Conservation (phyloP, 192 early-diverging fungal species). For the Linnemannia hyalina region DNA sequence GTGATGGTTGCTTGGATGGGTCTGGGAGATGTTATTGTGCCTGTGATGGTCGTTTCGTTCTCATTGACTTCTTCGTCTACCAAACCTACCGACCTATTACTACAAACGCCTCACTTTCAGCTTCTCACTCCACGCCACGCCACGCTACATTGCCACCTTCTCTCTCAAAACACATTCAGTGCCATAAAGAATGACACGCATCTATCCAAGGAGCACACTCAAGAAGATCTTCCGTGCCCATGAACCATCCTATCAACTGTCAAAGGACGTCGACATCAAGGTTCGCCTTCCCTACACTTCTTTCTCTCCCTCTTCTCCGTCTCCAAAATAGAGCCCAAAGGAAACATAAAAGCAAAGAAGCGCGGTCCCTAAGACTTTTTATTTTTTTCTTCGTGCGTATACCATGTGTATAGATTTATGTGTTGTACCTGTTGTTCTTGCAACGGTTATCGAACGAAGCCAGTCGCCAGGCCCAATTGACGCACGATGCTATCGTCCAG, state of each 20-base stretch:
- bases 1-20: not conserved
- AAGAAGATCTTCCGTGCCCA: slow-evolving; percentile 53
- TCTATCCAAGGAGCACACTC: slow-evolving; percentile 54
- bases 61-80: not conserved
- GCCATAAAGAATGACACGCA: slow-evolving; percentile 40
- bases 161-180: not conserved
- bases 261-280: slow-evolving; percentile 57
- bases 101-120: not conserved
- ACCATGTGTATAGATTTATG: slow-evolving; percentile 32
- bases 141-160: not conserved
- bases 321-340: too few relatives aligned
- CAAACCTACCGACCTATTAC: too few relatives aligned
- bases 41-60: not conserved
- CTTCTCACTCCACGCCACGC: not conserved
- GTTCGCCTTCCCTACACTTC: not conserved
- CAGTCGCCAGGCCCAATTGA: slow-evolving; percentile 39
- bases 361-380: not conserved
- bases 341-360: not conserved
- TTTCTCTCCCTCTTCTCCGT: not conserved
- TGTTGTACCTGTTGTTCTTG: slow-evolving; percentile 48
- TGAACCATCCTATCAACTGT: slow-evolving; percentile 42
- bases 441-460: slow-evolving; percentile 49
- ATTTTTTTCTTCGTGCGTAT: not conserved
- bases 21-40: not conserved
- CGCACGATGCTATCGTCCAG: slow-evolving; percentile 46